These are phyloP conservation scores for Singerocomus rubriflavus DNA, from an alignment of 1,284 basidiomycete genomes.

Conservation along the genomic window DNA sequence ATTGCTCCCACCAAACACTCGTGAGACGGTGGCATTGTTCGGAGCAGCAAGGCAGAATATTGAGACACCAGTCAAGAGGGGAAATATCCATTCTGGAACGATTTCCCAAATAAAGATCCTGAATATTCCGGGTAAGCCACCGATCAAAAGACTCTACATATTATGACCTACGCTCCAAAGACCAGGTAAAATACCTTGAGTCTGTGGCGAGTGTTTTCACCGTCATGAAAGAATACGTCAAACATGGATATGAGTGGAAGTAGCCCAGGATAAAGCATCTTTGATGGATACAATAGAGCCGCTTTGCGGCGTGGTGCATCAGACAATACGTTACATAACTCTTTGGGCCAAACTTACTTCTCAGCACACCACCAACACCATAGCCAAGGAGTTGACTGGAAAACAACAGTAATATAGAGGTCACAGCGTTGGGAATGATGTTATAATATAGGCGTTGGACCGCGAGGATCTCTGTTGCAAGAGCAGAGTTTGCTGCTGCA, in stretches of 20 bases:
- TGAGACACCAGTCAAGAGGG: constrained; percentile 47
- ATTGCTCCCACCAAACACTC: constrained; percentile 58
- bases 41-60: constrained; percentile 61
- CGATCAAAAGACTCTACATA: not conserved
- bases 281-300: constrained; percentile 63
- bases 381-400: constrained; percentile 61
- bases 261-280: constrained; percentile 55
- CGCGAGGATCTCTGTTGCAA: constrained; percentile 65
- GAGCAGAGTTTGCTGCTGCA: constrained; percentile 60
- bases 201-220: constrained; percentile 41
- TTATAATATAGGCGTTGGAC: constrained; percentile 58
- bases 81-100: constrained; percentile 52
- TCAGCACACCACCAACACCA: constrained; percentile 61
- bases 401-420: constrained; percentile 57
- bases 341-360: constrained; percentile 36
- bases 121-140: not conserved
- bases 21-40: constrained; percentile 45
- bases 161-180: constrained; percentile 37
- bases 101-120: constrained; percentile 53
- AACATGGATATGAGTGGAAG: constrained; percentile 57
- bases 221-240: constrained; percentile 53
- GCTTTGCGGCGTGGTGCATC: constrained; percentile 25
- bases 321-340: not conserved
- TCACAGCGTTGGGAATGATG: constrained; percentile 48
- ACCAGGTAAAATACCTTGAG: constrained; percentile 50